Evolutionary conservation across 345 rosid species (phyloP), one percentile per base, ranked within the genome.

Genomic region (Brassica nigra): DNA sequence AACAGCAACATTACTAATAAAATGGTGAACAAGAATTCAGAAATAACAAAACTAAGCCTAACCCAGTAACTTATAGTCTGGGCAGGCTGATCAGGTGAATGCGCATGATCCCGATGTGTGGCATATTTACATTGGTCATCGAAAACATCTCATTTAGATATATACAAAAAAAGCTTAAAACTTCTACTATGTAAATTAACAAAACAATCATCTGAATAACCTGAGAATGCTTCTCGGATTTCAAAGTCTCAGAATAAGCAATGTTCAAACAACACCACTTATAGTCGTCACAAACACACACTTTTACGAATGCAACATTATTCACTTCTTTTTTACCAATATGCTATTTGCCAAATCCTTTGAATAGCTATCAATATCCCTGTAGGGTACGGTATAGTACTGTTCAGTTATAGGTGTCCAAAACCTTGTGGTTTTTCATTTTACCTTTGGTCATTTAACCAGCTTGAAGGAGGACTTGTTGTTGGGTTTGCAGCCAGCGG

Each of bases 401-500:
- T 66, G 70, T 66, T 66, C 54, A 66, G 5, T 9, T 66, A 37
- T 66, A 66, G 52, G 49, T 8, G 27, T 23, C 27, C 4, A 63
- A 59, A 57, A 66, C 68, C 73, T n/a, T 59, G 2, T 27, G 16
- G 8, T 31, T 10, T 28, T 15, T 14, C 31, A 18, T 62, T 18
- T 44, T 76, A 31, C 75, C 69, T 77, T 31, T 36, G 7, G 33
- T 72, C 69, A 79, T 33, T 70, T 79, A 28, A 67, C 31, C 1
- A 76, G 73, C 77, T 76, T 81, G 66, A 81, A 49, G 65, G 73
- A 61, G 3, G 57, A 52, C 57, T 52, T 52, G 20, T 66, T 23
- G 70, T 71, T 76, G 63, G 83, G 57, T 47, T 76, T 59, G 74
- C 52, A 76, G 36, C 77, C 85, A 7, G 81, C 57, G 16, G 84